phyloP scores from a whole-genome alignment of 768 basidiomycete genomes.

The Hericium coralloides region DNA sequence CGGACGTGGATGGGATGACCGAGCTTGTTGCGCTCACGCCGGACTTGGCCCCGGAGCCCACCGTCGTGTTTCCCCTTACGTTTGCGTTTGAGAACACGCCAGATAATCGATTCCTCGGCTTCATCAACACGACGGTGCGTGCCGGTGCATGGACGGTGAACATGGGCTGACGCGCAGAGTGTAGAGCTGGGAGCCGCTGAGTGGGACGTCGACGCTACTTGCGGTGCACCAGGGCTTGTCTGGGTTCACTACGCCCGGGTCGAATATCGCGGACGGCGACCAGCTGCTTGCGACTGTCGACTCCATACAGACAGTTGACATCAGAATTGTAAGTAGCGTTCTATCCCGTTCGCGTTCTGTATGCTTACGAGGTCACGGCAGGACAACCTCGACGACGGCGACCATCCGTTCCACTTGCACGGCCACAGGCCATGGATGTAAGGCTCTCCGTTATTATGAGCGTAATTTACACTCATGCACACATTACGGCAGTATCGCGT shows the following conservation, averaged over 20 bases:
- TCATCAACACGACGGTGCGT: conserved; percentile 7
- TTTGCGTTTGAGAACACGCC: conserved; percentile 4
- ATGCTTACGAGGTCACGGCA: neutral
- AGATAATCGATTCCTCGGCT: conserved; percentile 6
- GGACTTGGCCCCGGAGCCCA: conserved; percentile 1
- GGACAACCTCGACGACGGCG: conserved; percentile 12
- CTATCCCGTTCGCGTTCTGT: neutral
- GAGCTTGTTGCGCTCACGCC: conserved; percentile 2
- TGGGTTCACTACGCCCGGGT: neutral
- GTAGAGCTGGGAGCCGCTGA: conserved; percentile 9
- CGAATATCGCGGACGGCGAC: neutral
- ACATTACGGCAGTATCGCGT: conserved; percentile 4
- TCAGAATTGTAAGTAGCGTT: conserved; percentile 2
- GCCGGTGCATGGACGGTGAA: too few species aligned
- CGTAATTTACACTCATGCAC: neutral
- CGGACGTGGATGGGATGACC: conserved; percentile 3
- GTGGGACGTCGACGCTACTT: conserved; percentile 4
- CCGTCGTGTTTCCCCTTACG: neutral
- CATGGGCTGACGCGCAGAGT: neutral
- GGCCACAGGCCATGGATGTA: conserved; percentile 11
- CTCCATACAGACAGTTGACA: conserved; percentile 10
- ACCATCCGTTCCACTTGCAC: conserved; percentile 11
- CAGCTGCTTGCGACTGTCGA: conserved; percentile 8
- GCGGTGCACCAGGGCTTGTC: conserved; percentile 3
- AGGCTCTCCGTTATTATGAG: neutral